Evolutionary conservation across 2,329 filamentous ascomycete species (phyloP).

Genomic region (Plenodomus biglobosus): DNA sequence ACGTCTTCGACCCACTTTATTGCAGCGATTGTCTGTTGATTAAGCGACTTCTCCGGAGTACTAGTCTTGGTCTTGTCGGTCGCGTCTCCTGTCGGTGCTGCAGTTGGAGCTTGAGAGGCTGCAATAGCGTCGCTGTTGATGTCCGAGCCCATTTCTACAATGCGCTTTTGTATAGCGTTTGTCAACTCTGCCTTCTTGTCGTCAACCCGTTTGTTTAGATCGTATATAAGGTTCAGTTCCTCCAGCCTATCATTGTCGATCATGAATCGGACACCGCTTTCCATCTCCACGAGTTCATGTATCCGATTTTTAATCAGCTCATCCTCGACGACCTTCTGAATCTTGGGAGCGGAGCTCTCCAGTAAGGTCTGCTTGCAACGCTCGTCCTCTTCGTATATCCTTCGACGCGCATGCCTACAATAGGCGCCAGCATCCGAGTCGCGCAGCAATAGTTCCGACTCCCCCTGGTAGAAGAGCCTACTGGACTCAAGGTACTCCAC

Average conservation of each 20-base stretch:
- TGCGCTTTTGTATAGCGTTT: conserved; percentile 68
- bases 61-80: conserved; percentile 54
- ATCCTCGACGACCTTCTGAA: conserved; percentile 74
- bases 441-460: conserved; percentile 73
- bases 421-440: conserved; percentile 81
- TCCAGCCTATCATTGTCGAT: conserved; percentile 82
- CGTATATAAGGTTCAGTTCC: conserved; percentile 79
- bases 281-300: conserved; percentile 78
- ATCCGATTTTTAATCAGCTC: conserved; percentile 79
- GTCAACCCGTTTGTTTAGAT: conserved; percentile 77
- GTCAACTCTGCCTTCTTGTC: conserved; percentile 69
- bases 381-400: conserved; percentile 77
- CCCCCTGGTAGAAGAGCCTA: conserved; percentile 69
- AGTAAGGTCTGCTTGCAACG: conserved; percentile 83
- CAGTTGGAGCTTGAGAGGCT: conserved; percentile 58
- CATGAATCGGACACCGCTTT: conserved; percentile 87
- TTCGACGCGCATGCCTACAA: conserved; percentile 71
- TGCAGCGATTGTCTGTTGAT: conserved; percentile 81
- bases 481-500: conserved; percentile 72
- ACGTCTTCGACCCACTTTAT: conserved; percentile 97
- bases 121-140: conserved; percentile 70
- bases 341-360: conserved; percentile 68
- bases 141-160: conserved; percentile 77
- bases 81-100: conserved; percentile 46
- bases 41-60: conserved; percentile 55